Evolutionary conservation across 768 basidiomycete species (phyloP), one percentile per base, ranked within the genome.

Genomic region (Infundibulicybe gibba): DNA sequence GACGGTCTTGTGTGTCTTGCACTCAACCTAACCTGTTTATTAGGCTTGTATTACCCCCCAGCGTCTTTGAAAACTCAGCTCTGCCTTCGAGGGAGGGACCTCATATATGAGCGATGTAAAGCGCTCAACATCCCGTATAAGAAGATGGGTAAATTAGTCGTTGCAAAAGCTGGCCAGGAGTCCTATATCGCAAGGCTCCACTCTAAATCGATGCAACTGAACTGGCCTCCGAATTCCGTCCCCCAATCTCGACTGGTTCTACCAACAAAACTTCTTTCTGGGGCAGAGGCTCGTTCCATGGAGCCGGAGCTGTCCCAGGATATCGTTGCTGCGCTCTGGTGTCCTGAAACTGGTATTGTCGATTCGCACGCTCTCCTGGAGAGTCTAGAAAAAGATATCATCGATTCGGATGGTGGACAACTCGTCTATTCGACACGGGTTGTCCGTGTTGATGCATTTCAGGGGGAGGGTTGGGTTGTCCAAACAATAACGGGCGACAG

Each of bases 81-180:
- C 20, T 97, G 94, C 60, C 73, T 95, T 21, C 83, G 90, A 34
- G 95, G 95, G 3, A 78, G 95, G 21, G 75, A 87, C 44, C 67
- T 97, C 53, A 74, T 97, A 51, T 97, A 97, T 58, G 71, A 83
- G 17, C 80, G 81, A 43, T 97, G 93, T 67, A 52, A 75, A 37
- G 48, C 61, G 12, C 64, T 83, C 51, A 70, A 74, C 40, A 80
- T 98, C 32, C 84, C 85, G 0, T 70, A 80, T 60, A 75, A 74
- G 40, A 88, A 85, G 62, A 79, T 81, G 0, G 92, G 94, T 34
- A 99, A 98, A 67, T 84, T 99, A 14, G 82, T 98, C 1, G 87
- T 98, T 34, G 95, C 90, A 0, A 79, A 73, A 14, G 64, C 69
- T 14, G 69, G 75, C 42, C 92, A 97, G 54, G 70, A 65, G 33